phyloP scores from a whole-genome alignment of 768 basidiomycete species.

The Cystobasidium onofrii region DNA sequence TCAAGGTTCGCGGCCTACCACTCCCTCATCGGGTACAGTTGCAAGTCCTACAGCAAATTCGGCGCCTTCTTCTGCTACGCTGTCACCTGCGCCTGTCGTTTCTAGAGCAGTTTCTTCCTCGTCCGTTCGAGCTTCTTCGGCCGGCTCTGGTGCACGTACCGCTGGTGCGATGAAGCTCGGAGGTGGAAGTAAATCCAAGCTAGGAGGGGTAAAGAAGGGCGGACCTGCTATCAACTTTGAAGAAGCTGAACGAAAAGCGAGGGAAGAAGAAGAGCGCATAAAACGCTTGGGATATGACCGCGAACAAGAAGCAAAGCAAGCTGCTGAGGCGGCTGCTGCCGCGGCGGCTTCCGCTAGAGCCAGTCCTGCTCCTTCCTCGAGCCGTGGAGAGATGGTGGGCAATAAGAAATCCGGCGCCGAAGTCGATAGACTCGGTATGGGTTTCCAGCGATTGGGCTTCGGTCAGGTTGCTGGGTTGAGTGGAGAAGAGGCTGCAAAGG shows the following conservation, averaged over 20 bases:
- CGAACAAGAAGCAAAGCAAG: constrained; percentile 72
- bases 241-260: constrained; percentile 79
- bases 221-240: constrained; percentile 79
- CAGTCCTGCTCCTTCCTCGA: constrained; percentile 41
- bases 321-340: constrained; percentile 56
- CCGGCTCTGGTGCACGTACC: constrained; percentile 36
- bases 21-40: constrained; percentile 40
- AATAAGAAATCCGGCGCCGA: constrained; percentile 47
- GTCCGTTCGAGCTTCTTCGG: constrained; percentile 44
- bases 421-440: constrained; percentile 58
- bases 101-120: constrained; percentile 49
- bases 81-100: constrained; percentile 40
- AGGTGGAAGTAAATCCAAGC: constrained; percentile 50
- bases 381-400: constrained; percentile 30
- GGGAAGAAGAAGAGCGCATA: constrained; percentile 84
- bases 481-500: constrained; percentile 42
- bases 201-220: constrained; percentile 82
- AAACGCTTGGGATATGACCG: constrained; percentile 87
- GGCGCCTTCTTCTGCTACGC: constrained; percentile 33
- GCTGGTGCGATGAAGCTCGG: constrained; percentile 22
- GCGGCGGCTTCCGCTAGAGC: constrained; percentile 40
- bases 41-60: constrained; percentile 30
- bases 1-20: constrained; percentile 54
- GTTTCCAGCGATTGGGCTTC: constrained; percentile 72
- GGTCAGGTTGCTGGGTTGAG: constrained; percentile 52